Base-by-base conservation (phyloP, 352 stramenopile species). In the Phytophthora sojae region DNA sequence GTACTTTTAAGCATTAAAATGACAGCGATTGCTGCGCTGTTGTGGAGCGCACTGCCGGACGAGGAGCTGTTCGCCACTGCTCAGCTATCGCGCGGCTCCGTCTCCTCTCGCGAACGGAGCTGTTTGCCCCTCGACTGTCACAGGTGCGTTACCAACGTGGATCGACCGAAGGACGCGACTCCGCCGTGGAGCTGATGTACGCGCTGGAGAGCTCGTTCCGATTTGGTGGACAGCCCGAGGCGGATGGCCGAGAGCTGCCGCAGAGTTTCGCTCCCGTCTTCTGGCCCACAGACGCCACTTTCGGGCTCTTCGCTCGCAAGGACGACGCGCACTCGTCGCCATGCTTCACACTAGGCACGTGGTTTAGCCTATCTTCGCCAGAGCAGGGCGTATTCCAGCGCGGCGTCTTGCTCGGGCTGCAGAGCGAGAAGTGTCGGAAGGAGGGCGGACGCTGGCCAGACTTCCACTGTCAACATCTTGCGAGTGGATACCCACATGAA, bases 321-420 rank as follows among this genome's bases (percentile, higher is more conserved):
- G 63, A 86, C 9, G 30, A 39, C 49, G 29, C 17, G 2, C 15
- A 15, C 45, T 8, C 14, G n/a, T 45, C 65, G 9, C 42, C 30
- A 15, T 51, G 37, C 26, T 89, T 90, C 55, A 79, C 80, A 9
- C 66, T 90, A 17, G 78, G 80, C 52, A 52, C 82, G 19, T 90
- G 80, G 81, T 19, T 90, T 76, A 86, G 73, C 19, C 63, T 88
- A 9, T 71, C 63, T 6, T 68, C 81, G 39, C 64, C 47, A 9
- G 30, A 73, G 23, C 69, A 83, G 29, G 64, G 55, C 8, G 74
- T 82, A 21, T 47, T 49, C n/a, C 71, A 71, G 17, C 80, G 81
- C 8, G 81, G 77, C 17, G 57, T 90, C 17, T 44, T 89, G 53
- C 73, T 89, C 32, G 5, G 83, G 1, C 68, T 78, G 6, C 81